Conservation (phyloP, 192 early-diverging fungal species). For the Rhizoclosmatium sp. region DNA sequence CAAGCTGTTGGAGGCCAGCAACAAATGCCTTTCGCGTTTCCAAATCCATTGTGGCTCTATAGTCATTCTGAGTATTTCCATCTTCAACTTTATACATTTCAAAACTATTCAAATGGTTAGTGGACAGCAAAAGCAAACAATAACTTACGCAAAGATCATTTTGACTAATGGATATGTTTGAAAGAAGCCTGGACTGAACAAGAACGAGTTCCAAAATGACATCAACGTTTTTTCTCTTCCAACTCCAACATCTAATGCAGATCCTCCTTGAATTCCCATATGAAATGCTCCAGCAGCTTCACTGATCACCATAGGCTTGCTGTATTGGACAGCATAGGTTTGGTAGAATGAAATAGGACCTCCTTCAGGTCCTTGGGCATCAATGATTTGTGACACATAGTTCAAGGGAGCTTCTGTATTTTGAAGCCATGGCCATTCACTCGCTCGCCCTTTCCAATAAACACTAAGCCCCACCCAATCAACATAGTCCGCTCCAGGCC, state of each 20-base stretch:
- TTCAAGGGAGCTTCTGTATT: constrained; percentile 1
- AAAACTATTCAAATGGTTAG: background rate
- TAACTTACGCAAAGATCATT: background rate
- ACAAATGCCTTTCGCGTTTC: background rate
- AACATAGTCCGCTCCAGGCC: constrained; percentile 27
- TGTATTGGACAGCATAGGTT: background rate
- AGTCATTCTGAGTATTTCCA: background rate
- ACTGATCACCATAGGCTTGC: constrained; percentile 5
- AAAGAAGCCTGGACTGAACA: constrained; percentile 4
- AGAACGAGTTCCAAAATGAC: background rate
- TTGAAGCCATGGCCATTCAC: background rate
- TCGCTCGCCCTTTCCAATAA: constrained; percentile 18
- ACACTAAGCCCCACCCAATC: constrained; percentile 12
- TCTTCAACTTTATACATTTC: constrained; percentile 14
- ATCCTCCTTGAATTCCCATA: background rate
- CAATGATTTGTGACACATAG: constrained; percentile 12
- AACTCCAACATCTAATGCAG: background rate
- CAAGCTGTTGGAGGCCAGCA: background rate
- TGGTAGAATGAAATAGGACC: constrained; percentile 6
- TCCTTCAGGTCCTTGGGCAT: background rate
- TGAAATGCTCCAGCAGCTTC: background rate
- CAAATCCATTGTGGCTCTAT: background rate
- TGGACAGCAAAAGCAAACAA: too few relatives aligned
- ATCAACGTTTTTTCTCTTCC: background rate
- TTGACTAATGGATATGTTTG: background rate